phyloP scores from a whole-genome alignment of 1,284 basidiomycete species.

The Rhodotorula sp. region DNA sequence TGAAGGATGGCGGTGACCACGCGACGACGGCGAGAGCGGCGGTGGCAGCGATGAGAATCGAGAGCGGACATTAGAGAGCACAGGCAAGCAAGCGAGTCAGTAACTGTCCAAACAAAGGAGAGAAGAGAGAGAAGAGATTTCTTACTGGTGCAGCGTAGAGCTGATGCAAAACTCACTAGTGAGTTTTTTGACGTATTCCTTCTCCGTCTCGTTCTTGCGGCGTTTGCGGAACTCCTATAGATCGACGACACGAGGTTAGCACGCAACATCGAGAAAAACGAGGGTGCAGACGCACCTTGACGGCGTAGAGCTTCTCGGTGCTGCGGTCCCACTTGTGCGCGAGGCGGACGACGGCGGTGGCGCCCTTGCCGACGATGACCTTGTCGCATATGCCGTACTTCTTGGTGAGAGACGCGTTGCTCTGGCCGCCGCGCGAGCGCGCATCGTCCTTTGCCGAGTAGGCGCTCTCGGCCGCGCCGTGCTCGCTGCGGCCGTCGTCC shows the following conservation, averaged over 20 bases:
- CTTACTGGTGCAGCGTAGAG: slow-evolving; percentile 83
- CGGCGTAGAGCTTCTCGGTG: slow-evolving; percentile 97
- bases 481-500: slow-evolving; percentile 43
- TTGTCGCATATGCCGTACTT: slow-evolving; percentile 98
- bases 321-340: slow-evolving; percentile 98
- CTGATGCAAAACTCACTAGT: slow-evolving; percentile 99
- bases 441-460: slow-evolving; percentile 30
- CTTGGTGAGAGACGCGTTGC: slow-evolving; percentile 55
- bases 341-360: slow-evolving; percentile 90
- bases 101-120: not conserved
- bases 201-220: slow-evolving; percentile 96
- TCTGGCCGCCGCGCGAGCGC: slow-evolving; percentile 20
- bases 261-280: slow-evolving; percentile 1
- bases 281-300: slow-evolving; percentile 68
- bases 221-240: slow-evolving; percentile 91
- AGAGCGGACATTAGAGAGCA: too few species aligned
- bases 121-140: slow-evolving; percentile 2
- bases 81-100: too few species aligned
- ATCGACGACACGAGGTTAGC: not conserved
- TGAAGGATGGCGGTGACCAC: not conserved
- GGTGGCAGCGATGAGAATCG: not conserved
- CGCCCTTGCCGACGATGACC: slow-evolving; percentile 94
- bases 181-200: slow-evolving; percentile 99
- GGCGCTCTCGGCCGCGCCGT: slow-evolving; percentile 19
- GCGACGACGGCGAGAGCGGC: not conserved